Percentiles rank a stretch among this genome's conserved stretches.
Conservation (phyloP, 1,284 basidiomycete species). For the Malassezia sympodialis region DNA sequence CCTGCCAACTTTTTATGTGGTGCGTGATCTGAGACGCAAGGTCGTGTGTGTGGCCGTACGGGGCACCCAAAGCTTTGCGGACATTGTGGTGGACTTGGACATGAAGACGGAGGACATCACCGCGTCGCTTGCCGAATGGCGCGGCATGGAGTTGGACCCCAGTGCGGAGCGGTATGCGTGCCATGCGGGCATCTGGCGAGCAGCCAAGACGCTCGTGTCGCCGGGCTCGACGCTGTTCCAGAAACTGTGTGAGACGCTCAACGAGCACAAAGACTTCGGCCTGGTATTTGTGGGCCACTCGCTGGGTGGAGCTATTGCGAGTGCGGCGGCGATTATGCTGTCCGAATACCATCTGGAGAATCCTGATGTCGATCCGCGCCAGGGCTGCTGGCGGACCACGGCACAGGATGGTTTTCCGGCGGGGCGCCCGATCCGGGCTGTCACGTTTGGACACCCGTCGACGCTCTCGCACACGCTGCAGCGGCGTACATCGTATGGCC, state of each 20-base stretch:
- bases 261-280: constrained; percentile 37
- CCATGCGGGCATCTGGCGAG: constrained; percentile 43
- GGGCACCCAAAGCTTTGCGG: constrained; percentile 43
- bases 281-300: constrained; percentile 44
- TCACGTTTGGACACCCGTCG: constrained; percentile 44
- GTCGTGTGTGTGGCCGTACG: constrained; percentile 42
- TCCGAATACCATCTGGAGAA: constrained; percentile 34
- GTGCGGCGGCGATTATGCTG: constrained; percentile 37
- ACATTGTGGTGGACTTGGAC: constrained; percentile 46
- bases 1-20: constrained; percentile 43
- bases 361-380: constrained; percentile 13
- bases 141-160: constrained; percentile 23
- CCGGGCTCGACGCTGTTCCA: constrained; percentile 34
- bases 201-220: constrained; percentile 33
- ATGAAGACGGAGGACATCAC: constrained; percentile 37
- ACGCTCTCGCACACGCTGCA: constrained; percentile 38
- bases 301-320: constrained; percentile 42
- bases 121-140: constrained; percentile 23
- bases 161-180: constrained; percentile 22
- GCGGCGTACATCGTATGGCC: constrained; percentile 26
- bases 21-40: constrained; percentile 38
- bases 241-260: constrained; percentile 30
- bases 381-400: constrained; percentile 36
- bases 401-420: constrained; percentile 32
- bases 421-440: constrained; percentile 34